Percentiles rank a stretch among this genome's conserved stretches.
These are phyloP conservation scores for Aquilaria yunnanensis DNA, from an alignment of 345 rosid genomes.

Conservation along the genomic window DNA sequence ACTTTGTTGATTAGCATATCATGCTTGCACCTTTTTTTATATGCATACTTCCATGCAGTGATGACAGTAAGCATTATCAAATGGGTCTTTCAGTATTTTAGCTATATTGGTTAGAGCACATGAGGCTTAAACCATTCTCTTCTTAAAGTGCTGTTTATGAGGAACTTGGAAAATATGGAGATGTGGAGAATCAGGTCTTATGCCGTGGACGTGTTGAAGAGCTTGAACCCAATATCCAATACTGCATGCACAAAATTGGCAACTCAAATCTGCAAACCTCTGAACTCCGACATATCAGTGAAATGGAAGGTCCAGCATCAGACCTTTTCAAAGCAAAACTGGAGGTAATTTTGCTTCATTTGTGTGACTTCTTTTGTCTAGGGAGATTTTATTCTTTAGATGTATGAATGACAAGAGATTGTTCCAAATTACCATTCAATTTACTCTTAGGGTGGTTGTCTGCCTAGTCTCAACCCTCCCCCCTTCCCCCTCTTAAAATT, in stretches of 20 bases:
- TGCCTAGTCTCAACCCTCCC: no score
- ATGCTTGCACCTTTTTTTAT: neutral
- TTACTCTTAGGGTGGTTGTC: no score
- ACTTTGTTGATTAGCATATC: slow-evolving; percentile 10
- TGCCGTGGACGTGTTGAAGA: slow-evolving; percentile 97
- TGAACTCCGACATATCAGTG: slow-evolving; percentile 86
- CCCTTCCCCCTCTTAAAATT: no score
- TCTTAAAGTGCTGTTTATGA: slow-evolving; percentile 84
- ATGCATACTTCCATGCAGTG: neutral
- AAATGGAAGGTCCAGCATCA: slow-evolving; percentile 96
- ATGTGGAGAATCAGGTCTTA: slow-evolving; percentile 88
- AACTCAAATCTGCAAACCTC: slow-evolving; percentile 83
- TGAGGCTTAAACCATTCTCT: slow-evolving; percentile 3
- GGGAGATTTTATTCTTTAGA: no score
- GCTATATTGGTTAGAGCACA: neutral
- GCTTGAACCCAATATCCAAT: slow-evolving; percentile 88
- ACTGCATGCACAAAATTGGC: slow-evolving; percentile 95
- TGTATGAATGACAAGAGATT: no score
- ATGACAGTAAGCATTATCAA: neutral
- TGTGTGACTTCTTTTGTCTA: no score
- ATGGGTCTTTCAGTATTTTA: neutral
- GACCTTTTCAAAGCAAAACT: slow-evolving; percentile 94
- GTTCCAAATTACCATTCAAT: no score
- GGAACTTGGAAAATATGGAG: slow-evolving; percentile 98
- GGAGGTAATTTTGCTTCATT: slow-evolving; percentile 47